Evolutionary conservation across 306 rosid genomes (phyloP).

Genomic region (Benincasa hispida): DNA sequence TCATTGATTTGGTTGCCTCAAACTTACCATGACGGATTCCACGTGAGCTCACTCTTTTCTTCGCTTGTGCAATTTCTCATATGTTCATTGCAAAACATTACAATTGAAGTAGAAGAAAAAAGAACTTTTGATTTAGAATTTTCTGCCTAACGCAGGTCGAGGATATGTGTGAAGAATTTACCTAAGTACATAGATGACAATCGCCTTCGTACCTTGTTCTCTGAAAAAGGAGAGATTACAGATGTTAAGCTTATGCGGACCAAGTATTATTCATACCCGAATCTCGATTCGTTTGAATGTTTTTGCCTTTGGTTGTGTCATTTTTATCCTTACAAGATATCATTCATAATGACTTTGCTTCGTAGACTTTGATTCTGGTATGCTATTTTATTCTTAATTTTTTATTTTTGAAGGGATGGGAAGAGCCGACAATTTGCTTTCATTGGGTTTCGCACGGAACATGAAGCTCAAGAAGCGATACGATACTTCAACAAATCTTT

Average conservation of each 20-base stretch:
- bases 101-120: no score
- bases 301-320: background rate
- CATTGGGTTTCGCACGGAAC: slow-evolving; percentile 57
- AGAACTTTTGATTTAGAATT: background rate
- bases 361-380: background rate
- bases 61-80: background rate
- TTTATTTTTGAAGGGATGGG: slow-evolving; percentile 38
- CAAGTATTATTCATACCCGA: slow-evolving; percentile 29
- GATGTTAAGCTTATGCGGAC: slow-evolving; percentile 77
- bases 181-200: slow-evolving; percentile 51
- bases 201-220: slow-evolving; percentile 45
- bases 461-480: slow-evolving; percentile 61
- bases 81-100: background rate
- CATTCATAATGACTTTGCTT: background rate
- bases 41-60: background rate
- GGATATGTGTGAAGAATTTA: slow-evolving; percentile 75
- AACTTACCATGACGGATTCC: background rate
- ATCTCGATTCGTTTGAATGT: background rate
- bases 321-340: background rate
- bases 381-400: background rate
- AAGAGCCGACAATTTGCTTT: slow-evolving; percentile 70
- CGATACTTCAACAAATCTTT: slow-evolving; percentile 50
- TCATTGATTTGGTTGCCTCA: background rate
- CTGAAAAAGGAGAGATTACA: slow-evolving; percentile 71
- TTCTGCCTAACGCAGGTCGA: slow-evolving; percentile 37